Evolutionary conservation across 2,329 filamentous ascomycete species (phyloP).

Genomic region (Aspergillus uvarum): DNA sequence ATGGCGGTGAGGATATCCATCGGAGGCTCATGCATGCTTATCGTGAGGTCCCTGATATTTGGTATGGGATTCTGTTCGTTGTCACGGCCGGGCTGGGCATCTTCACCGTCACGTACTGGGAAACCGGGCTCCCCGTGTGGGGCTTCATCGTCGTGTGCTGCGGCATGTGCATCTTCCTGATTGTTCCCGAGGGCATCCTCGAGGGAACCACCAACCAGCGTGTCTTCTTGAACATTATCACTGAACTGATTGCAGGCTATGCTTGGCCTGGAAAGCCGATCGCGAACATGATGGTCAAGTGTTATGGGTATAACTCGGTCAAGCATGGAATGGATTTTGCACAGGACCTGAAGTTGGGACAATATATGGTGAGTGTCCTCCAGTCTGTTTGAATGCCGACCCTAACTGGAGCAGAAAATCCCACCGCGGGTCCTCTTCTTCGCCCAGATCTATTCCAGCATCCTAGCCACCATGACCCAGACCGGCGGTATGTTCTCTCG

Average conservation of each 20-base stretch:
- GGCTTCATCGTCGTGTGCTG: conserved; percentile 41
- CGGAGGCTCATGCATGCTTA: conserved; percentile 66
- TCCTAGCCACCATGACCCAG: conserved; percentile 34
- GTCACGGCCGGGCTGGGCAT: conserved; percentile 37
- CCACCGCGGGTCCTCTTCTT: conserved; percentile 35
- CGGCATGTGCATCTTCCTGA: conserved; percentile 39
- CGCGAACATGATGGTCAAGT: conserved; percentile 38
- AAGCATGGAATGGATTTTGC: conserved; percentile 37
- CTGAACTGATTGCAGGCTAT: conserved; percentile 35
- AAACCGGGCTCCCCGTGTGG: conserved; percentile 42
- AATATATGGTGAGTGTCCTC: conserved; percentile 28
- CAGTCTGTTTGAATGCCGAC: too few relatives aligned
- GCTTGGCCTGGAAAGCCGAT: conserved; percentile 36
- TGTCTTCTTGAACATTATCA: conserved; percentile 35
- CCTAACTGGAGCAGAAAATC: conserved; percentile 22
- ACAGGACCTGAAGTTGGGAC: conserved; percentile 34
- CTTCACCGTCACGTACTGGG: conserved; percentile 31
- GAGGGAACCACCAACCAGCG: conserved; percentile 32
- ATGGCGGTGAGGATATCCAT: conserved; percentile 58
- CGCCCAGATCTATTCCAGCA: conserved; percentile 35
- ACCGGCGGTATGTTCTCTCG: conserved; percentile 27
- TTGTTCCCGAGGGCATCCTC: conserved; percentile 43
- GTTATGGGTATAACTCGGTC: conserved; percentile 36
- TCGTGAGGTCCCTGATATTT: conserved; percentile 63
- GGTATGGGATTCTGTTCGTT: conserved; percentile 49